These are phyloP conservation scores for Pleoardoris graminearum DNA, from an alignment of 2,329 filamentous ascomycete species.

Conservation along the genomic window DNA sequence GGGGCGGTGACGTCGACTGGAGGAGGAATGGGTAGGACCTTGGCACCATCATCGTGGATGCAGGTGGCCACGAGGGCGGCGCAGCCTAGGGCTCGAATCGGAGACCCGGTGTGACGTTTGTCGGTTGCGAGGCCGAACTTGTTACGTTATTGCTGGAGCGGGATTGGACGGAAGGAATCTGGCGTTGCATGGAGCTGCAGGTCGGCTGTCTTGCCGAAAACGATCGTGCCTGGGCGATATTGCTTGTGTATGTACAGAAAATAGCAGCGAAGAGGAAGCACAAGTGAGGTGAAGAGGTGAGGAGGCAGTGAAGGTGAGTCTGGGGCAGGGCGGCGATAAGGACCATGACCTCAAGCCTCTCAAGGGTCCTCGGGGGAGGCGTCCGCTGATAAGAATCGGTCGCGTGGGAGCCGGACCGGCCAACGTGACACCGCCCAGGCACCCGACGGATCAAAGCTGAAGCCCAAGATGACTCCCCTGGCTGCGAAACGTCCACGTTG, in stretches of 20 bases:
- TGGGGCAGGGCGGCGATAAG: constrained; percentile 6
- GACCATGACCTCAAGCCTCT: constrained; percentile 9
- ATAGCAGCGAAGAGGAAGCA: background rate
- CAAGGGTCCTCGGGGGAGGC: constrained; percentile 19
- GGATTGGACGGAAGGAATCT: constrained; percentile 35
- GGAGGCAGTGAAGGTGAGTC: constrained; percentile 3
- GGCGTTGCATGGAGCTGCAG: constrained; percentile 34
- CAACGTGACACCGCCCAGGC: constrained; percentile 17
- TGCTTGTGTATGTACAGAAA: constrained; percentile 2
- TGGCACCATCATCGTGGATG: constrained; percentile 50
- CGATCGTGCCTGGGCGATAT: constrained; percentile 15
- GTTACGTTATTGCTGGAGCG: constrained; percentile 44
- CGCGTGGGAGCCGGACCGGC: constrained; percentile 26
- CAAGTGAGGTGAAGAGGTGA: background rate
- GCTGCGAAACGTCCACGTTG: constrained; percentile 7
- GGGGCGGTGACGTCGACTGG: constrained; percentile 37
- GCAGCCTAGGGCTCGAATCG: background rate
- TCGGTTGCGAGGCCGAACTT: constrained; percentile 22
- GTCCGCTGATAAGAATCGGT: constrained; percentile 18
- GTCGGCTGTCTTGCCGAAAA: constrained; percentile 29
- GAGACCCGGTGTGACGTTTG: constrained; percentile 35
- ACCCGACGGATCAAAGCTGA: constrained; percentile 11
- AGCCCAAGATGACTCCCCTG: constrained; percentile 6
- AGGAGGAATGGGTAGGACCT: constrained; percentile 50
- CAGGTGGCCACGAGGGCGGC: no score